Percentiles rank a stretch among this genome's conserved stretches.
Conservation (phyloP, 768 basidiomycete genomes). For the Rhizopogon rudus region DNA sequence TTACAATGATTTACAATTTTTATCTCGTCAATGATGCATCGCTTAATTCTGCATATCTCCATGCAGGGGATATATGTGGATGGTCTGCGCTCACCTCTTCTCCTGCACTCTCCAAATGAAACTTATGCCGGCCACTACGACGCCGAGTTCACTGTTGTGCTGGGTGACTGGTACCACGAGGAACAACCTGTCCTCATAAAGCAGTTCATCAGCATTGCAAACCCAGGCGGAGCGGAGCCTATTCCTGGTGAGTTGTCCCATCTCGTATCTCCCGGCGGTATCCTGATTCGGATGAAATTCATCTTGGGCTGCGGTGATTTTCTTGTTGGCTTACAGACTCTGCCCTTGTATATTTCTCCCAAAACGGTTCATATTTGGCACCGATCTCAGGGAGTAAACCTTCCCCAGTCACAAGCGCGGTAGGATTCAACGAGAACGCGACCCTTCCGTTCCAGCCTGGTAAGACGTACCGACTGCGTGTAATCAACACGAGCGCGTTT, state of each 20-base stretch:
- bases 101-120: slow-evolving; percentile 68
- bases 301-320: not conserved
- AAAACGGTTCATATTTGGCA: slow-evolving; percentile 66
- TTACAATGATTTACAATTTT: too few species aligned
- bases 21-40: not conserved
- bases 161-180: slow-evolving; percentile 92
- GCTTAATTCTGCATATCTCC: not conserved
- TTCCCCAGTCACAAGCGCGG: slow-evolving; percentile 45
- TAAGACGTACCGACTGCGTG: slow-evolving; percentile 84
- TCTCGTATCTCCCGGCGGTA: not conserved
- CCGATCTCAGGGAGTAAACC: slow-evolving; percentile 46
- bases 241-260: slow-evolving; percentile 58
- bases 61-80: slow-evolving; percentile 85
- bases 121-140: slow-evolving; percentile 61
- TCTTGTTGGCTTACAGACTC: slow-evolving; percentile 44
- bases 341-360: slow-evolving; percentile 77
- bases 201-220: slow-evolving; percentile 62
- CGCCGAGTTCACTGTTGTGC: slow-evolving; percentile 81
- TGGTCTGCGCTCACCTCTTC: slow-evolving; percentile 82
- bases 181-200: slow-evolving; percentile 59
- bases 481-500: slow-evolving; percentile 81
- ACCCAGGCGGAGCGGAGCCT: slow-evolving; percentile 86
- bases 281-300: not conserved
- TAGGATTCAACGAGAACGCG: slow-evolving; percentile 86
- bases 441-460: slow-evolving; percentile 78